phyloP scores from a whole-genome alignment of 805 yeast species.

The Cyberlindnera euphorbiae region DNA sequence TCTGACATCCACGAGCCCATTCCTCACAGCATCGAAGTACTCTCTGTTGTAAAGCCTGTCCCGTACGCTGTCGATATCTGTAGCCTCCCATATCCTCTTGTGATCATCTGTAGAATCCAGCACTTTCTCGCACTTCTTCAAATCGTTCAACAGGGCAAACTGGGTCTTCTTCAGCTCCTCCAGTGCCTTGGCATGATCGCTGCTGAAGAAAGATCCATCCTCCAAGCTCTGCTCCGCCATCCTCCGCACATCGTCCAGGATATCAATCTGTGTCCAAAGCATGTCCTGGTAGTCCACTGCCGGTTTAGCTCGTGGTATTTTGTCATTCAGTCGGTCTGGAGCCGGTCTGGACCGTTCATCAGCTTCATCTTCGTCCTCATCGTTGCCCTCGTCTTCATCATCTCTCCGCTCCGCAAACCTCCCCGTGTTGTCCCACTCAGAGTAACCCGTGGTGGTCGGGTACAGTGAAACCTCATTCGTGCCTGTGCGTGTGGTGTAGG shows the following conservation, averaged over 20 bases:
- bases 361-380: not conserved
- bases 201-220: constrained; percentile 10
- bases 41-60: constrained; percentile 40
- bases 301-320: constrained; percentile 51
- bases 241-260: constrained; percentile 70
- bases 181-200: constrained; percentile 13
- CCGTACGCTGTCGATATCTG: constrained; percentile 29
- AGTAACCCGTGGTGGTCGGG: constrained; percentile 1
- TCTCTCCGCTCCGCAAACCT: no score
- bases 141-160: constrained; percentile 5
- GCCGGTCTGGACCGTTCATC: not conserved
- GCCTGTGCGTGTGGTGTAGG: constrained; percentile 1
- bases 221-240: constrained; percentile 20
- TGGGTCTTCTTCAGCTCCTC: constrained; percentile 17
- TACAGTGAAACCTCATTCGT: constrained; percentile 6
- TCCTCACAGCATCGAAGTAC: constrained; percentile 47
- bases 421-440: no score
- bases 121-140: constrained; percentile 21
- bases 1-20: constrained; percentile 45
- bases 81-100: constrained; percentile 18
- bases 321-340: constrained; percentile 32
- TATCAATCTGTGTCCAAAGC: constrained; percentile 84
- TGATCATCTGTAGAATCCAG: constrained; percentile 11
- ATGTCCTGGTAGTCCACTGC: constrained; percentile 65
- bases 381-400: no score